These are phyloP conservation scores for Kuraishia ogatae DNA, from an alignment of 805 yeast genomes.

Conservation along the genomic window DNA sequence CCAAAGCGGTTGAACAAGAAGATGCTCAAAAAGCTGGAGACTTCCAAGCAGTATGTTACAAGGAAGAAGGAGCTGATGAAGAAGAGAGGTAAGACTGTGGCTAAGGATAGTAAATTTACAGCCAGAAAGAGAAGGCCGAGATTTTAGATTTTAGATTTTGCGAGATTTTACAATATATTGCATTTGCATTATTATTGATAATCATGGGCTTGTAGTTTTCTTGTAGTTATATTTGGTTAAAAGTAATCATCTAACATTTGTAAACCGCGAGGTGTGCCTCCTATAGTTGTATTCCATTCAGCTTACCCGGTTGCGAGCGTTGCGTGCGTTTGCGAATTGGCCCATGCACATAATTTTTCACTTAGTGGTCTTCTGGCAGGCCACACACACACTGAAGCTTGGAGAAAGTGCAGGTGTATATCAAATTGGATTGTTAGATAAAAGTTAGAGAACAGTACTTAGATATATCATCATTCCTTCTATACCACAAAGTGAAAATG, in stretches of 20 bases:
- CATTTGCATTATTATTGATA: too few species aligned
- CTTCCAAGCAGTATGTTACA: slow-evolving; percentile 69
- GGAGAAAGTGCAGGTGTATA: background rate
- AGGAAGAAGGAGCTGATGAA: slow-evolving; percentile 93
- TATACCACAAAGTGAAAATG: background rate
- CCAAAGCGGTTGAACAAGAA: slow-evolving; percentile 35
- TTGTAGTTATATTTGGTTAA: too few species aligned
- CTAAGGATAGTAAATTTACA: slow-evolving; percentile 84
- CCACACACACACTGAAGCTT: background rate
- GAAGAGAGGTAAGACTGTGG: slow-evolving; percentile 84
- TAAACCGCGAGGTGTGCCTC: too few species aligned
- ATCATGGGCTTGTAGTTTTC: too few species aligned
- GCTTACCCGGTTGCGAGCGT: too few species aligned
- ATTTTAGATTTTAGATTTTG: slow-evolving; percentile 30
- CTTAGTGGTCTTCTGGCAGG: background rate
- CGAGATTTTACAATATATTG: too few species aligned
- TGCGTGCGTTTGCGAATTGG: background rate
- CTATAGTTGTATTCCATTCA: too few species aligned
- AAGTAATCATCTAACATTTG: too few species aligned
- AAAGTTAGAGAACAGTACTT: background rate
- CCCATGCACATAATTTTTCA: background rate
- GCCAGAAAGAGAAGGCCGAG: slow-evolving; percentile 73
- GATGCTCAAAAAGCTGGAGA: slow-evolving; percentile 50
- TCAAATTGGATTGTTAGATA: background rate
- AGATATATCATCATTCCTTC: too few species aligned